Percentiles rank a stretch among this genome's conserved stretches.
phyloP scores from a whole-genome alignment of 2,329 filamentous ascomycete species.

The Penicillium psychrosexuale region DNA sequence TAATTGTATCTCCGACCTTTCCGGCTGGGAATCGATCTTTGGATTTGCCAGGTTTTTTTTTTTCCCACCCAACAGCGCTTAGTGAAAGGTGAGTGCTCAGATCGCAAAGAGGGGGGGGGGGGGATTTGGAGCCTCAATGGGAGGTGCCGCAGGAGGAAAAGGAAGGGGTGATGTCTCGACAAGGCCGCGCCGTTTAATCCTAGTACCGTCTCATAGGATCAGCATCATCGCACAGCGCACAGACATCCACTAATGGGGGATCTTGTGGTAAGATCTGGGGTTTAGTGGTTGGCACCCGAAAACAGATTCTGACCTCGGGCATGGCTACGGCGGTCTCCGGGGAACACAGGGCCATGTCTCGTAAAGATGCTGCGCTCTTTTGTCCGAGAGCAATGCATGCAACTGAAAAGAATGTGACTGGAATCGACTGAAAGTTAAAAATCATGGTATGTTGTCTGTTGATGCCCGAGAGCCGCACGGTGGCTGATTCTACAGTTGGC shows the following conservation, averaged over 20 bases:
- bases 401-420: background rate
- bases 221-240: conserved; percentile 21
- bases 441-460: conserved; percentile 2
- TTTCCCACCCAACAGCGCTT: conserved; percentile 22
- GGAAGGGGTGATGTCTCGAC: conserved; percentile 21
- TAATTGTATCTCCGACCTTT: background rate
- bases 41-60: background rate
- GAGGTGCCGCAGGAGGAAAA: conserved; percentile 13
- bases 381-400: background rate
- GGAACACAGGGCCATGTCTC: background rate
- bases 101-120: conserved; percentile 4
- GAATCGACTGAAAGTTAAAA: conserved; percentile 2
- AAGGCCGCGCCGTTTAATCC: conserved; percentile 20
- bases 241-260: conserved; percentile 18
- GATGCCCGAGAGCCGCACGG: background rate
- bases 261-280: conserved; percentile 21
- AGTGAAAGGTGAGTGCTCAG: conserved; percentile 7
- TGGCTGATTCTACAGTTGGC: conserved; percentile 8
- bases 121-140: conserved; percentile 2
- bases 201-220: conserved; percentile 17
- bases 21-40: background rate
- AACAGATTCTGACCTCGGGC: background rate
- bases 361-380: conserved; percentile 1
- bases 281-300: conserved; percentile 8
- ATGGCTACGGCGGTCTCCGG: background rate